phyloP scores from a whole-genome alignment of 2,329 filamentous ascomycete genomes.

The Metarhizium sp. region DNA sequence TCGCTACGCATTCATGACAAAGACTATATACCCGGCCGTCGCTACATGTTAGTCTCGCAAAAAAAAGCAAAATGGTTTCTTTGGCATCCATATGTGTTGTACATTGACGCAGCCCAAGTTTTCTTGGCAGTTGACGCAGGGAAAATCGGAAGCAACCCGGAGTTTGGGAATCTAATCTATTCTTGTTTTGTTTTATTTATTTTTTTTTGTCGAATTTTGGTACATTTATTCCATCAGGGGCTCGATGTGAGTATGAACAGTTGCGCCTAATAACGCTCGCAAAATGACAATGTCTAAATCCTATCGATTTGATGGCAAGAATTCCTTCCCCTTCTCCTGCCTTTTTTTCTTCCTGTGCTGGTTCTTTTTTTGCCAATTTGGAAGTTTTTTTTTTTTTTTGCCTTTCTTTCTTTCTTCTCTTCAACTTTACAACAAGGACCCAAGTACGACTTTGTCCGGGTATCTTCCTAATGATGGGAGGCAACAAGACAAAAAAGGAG shows the following conservation, averaged over 20 bases:
- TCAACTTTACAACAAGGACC: neutral
- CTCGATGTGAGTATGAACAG: conserved; percentile 6
- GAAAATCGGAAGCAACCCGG: neutral
- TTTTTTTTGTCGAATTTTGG: no score
- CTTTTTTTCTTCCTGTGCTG: conserved; percentile 1
- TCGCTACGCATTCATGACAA: conserved; percentile 21
- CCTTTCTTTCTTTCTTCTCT: neutral
- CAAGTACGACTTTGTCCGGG: neutral
- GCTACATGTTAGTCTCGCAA: conserved; percentile 13
- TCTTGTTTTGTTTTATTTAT: no score
- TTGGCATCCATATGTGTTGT: neutral
- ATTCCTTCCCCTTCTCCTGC: conserved; percentile 3
- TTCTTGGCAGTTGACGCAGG: neutral
- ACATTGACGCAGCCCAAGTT: neutral
- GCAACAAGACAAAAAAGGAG: neutral
- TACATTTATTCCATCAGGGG: neutral
- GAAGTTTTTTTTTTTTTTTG: no score
- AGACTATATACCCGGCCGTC: conserved; percentile 21
- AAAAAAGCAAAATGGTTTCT: conserved; percentile 2
- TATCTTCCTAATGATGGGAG: neutral
- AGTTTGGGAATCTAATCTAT: neutral
- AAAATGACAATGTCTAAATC: conserved; percentile 7
- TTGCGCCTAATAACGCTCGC: conserved; percentile 2
- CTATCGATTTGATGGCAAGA: conserved; percentile 6
- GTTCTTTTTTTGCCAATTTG: conserved; percentile 3